Conservation (phyloP, 1,284 basidiomycete species). For the Mrakiaceae sp. region DNA sequence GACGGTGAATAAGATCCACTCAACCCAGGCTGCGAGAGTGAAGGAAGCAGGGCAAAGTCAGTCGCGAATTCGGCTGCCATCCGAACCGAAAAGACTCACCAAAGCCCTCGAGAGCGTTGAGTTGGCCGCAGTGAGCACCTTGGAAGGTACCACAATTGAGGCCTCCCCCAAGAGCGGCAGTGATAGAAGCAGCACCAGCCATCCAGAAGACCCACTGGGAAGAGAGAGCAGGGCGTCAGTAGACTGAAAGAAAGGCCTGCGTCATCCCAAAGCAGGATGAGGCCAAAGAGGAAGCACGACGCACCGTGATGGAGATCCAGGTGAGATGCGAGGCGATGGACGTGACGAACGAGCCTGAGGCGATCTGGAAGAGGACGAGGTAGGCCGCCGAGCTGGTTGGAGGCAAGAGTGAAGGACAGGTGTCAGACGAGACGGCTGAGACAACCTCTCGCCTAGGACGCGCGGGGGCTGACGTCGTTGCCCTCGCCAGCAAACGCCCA, state of each 20-base stretch:
- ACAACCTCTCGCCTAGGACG: too few species aligned
- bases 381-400: slow-evolving; percentile 26
- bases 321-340: slow-evolving; percentile 32
- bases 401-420: too few species aligned
- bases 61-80: not conserved
- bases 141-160: slow-evolving; percentile 23
- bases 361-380: slow-evolving; percentile 30
- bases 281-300: slow-evolving; percentile 13
- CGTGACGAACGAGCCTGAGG: slow-evolving; percentile 24
- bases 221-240: slow-evolving; percentile 23
- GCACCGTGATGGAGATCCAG: slow-evolving; percentile 31
- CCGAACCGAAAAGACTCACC: slow-evolving; percentile 14
- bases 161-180: slow-evolving; percentile 24
- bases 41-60: not conserved
- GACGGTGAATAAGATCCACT: slow-evolving; percentile 30
- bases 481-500: not conserved
- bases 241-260: not conserved
- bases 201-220: slow-evolving; percentile 37
- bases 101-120: slow-evolving; percentile 22
- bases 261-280: not conserved
- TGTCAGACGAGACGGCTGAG: too few species aligned
- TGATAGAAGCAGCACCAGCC: slow-evolving; percentile 19
- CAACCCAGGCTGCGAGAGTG: not conserved
- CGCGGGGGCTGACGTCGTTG: too few species aligned
- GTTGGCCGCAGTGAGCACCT: slow-evolving; percentile 12